Evolutionary conservation across 441 rosid species (phyloP), one percentile per base, ranked within the genome.

Genomic region (Theobroma grandiflorum): DNA sequence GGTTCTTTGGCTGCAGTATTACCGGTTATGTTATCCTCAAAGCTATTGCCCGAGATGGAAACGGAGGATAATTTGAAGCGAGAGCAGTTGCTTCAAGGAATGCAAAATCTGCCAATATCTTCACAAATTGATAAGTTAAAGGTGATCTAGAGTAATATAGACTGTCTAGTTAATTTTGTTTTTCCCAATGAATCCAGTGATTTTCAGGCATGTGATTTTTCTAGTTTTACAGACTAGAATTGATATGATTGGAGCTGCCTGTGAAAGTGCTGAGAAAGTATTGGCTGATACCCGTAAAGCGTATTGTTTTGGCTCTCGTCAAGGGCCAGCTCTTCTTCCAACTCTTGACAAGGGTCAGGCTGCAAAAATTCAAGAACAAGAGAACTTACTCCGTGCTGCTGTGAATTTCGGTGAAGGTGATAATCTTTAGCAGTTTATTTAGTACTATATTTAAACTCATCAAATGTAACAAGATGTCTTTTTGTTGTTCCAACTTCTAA

Each of bases 1-100:
- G 67, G 62, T 37, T 50, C 49, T 63, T 53, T 79, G 81, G 59
- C 73, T 83, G 80, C 90, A 97, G 99, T 94, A 87, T 89, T 97
- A 57, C 99, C 99, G 0, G 98, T 97, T 83, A 97, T 97, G 99
- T 86, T 97, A 76, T 95, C 99, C 22, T 88, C 99, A 3, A 97
- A 97, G 86, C 82, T 93, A 83, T 84, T 95, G 47, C 98, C 98
- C 2, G 98, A 95, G 91, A 97, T 95, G 98, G 99, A 97, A 90
- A 67, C 81, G 65, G 96, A 95, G 76, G 96, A 97, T 75, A 97
- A 88, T 68, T 82, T 87, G 43, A 94, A 93, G 88, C 92, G 91
- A 79, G 99, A 94, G 82, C 98, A 94, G 82, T 88, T 93, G 86
- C 98, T 97, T 78, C 96, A 88, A 75, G 98, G 97, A 40, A 86